Conservation (phyloP, 2,329 filamentous ascomycete species). For the Colletotrichum shisoi region DNA sequence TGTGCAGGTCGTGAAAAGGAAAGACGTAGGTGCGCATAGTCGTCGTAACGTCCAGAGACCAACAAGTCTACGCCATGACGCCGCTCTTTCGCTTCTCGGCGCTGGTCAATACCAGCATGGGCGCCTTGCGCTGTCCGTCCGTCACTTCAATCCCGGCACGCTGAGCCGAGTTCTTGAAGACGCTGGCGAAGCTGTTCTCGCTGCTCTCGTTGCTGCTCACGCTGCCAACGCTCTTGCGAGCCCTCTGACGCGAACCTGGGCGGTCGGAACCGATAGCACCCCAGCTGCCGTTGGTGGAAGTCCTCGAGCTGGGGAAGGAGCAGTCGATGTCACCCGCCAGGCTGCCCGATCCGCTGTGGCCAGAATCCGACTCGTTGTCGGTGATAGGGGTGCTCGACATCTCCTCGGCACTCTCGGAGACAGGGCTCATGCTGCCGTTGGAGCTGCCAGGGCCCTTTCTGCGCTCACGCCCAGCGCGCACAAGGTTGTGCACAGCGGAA, state of each 20-base stretch:
- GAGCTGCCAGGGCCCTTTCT: constrained; percentile 77
- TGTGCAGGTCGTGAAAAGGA: constrained; percentile 39
- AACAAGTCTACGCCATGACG: constrained; percentile 38
- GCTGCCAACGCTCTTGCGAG: constrained; percentile 69
- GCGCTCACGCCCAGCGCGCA: constrained; percentile 86
- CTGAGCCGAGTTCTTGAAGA: constrained; percentile 68
- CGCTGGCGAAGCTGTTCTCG: constrained; percentile 69
- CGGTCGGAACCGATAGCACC: constrained; percentile 88
- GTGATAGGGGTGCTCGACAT: constrained; percentile 71
- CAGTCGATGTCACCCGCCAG: constrained; percentile 75
- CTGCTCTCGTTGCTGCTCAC: constrained; percentile 67
- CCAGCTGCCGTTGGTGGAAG: constrained; percentile 74
- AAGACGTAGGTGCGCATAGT: constrained; percentile 40
- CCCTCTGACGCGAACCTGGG: constrained; percentile 74
- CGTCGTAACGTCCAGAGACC: constrained; percentile 36
- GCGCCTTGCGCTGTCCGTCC: constrained; percentile 77
- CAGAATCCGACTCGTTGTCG: constrained; percentile 78
- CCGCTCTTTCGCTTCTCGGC: constrained; percentile 87
- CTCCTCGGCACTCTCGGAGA: constrained; percentile 76
- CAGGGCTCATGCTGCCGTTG: constrained; percentile 83
- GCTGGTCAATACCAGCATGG: constrained; percentile 85
- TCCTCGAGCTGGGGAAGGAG: constrained; percentile 77
- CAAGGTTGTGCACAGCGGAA: constrained; percentile 88
- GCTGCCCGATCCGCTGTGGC: constrained; percentile 78
- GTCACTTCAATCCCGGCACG: constrained; percentile 62